Evolutionary conservation across 805 yeast species (phyloP).

Genomic region (Candida krabiensis): DNA sequence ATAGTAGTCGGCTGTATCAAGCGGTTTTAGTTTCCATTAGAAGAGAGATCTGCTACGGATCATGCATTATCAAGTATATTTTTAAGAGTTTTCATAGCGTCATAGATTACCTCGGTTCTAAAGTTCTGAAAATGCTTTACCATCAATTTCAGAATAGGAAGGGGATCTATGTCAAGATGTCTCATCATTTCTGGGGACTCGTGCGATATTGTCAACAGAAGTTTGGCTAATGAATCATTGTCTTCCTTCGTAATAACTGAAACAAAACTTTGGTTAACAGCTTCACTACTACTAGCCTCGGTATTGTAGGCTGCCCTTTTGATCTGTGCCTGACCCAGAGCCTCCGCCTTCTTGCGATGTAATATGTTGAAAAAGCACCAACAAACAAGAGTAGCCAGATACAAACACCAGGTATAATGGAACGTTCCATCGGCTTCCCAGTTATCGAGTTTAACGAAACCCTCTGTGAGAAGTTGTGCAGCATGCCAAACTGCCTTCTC

Average conservation of each 20-base stretch:
- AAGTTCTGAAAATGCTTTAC: constrained; percentile 3
- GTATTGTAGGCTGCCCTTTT: not conserved
- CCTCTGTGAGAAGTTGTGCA: constrained; percentile 13
- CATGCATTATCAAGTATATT: not conserved
- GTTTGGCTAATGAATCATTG: constrained; percentile 9
- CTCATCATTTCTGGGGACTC: constrained; percentile 5
- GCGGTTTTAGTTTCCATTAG: too few relatives aligned
- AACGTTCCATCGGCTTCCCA: constrained; percentile 23
- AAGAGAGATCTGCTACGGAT: not conserved
- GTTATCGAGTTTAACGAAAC: constrained; percentile 13
- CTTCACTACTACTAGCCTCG: not conserved
- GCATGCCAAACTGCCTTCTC: constrained; percentile 19
- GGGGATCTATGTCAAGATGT: constrained; percentile 3
- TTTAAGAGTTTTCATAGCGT: constrained; percentile 6
- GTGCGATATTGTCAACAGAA: constrained; percentile 4
- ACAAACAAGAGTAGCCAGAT: constrained; percentile 14
- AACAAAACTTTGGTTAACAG: too few relatives aligned
- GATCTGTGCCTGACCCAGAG: not conserved
- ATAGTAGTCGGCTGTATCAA: constrained; percentile 1
- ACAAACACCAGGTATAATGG: constrained; percentile 21
- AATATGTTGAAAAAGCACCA: constrained; percentile 11
- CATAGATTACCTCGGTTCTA: constrained; percentile 8
- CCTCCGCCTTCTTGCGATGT: not conserved
- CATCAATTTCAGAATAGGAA: constrained; percentile 11
- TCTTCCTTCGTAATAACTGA: too few relatives aligned